Evolutionary conservation across 2,329 filamentous ascomycete genomes (phyloP).

Genomic region (Elsinoe perseae): DNA sequence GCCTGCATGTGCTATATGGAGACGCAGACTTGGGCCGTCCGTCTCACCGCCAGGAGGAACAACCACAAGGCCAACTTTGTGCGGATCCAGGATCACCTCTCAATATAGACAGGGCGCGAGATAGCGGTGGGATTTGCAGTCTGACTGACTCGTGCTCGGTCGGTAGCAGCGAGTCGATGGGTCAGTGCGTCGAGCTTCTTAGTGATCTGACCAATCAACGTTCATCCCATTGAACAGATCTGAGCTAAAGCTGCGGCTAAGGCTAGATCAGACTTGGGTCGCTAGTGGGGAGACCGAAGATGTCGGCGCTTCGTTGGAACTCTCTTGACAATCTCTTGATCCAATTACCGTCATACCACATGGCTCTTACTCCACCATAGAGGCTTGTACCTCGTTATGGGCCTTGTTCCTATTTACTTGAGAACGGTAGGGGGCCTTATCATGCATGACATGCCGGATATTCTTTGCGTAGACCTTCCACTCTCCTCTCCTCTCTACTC

Average conservation of each 20-base stretch:
- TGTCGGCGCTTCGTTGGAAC: no score
- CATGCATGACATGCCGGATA: constrained; percentile 6
- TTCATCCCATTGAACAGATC: no score
- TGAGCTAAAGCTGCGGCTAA: not conserved
- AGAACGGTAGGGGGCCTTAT: constrained; percentile 5
- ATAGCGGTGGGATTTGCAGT: not conserved
- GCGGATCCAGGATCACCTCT: not conserved
- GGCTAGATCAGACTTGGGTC: not conserved
- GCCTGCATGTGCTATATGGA: not conserved
- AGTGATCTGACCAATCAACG: not conserved
- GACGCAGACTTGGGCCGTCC: not conserved
- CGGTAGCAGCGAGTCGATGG: not conserved
- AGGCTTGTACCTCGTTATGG: not conserved
- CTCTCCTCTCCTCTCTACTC: not conserved
- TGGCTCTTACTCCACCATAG: not conserved
- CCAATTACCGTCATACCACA: not conserved
- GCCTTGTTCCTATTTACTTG: not conserved
- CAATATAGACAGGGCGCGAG: not conserved
- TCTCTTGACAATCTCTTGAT: no score
- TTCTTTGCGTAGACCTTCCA: not conserved
- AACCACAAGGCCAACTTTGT: not conserved
- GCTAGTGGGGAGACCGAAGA: no score
- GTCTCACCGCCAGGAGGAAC: not conserved
- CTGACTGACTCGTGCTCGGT: not conserved
- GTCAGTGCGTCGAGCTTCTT: not conserved